Evolutionary conservation across 1,284 basidiomycete genomes (phyloP), one percentile per base, ranked within the genome.

Genomic region (Neonothopanus nambi): DNA sequence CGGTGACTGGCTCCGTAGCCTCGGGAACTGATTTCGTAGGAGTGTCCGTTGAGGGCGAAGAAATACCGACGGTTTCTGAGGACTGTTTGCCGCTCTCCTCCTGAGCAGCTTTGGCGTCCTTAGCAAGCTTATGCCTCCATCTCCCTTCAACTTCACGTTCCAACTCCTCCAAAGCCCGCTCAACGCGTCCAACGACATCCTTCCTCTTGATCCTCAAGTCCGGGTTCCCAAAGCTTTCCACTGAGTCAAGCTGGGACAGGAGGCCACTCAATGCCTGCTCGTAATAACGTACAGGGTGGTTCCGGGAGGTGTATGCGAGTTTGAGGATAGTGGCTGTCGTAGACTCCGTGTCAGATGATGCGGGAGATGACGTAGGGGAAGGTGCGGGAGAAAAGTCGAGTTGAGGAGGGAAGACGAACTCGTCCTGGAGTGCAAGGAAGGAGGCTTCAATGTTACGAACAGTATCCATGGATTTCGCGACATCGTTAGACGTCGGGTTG

Each of bases 281-380:
- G 65, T 84, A 84, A 49, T 72, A 77, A 46, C 82, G 78, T 23
- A 87, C 69, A 0, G 81, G 74, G 13, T 80, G 76, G 63, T 87
- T 87, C 49, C 63, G 67, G 2, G 79, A 65, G 37, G 78, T 79
- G 70, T 78, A 86, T 1, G 76, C 66, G 7, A 80, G 70, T 33
- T 65, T 65, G 15, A 65, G 59, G 20, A 61, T 64, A 11, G 62
- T 61, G 11, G 65, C 60, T 2, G 54, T 51, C 37, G 62, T 58
- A 3, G 63, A 54, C 35, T 58, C 59, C 37, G 58, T 23, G 26
- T 42, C 53, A 20, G 52, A 52, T 18, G 59, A 17, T 2, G 57
- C 36, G n/a, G 63, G 48, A 33, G 62, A 54, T 5, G 65, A 45
- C 13, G 51, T 36, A 8, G 46, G 49, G 15, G 64, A 52, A 4